Percentiles rank a stretch among this genome's conserved stretches.
Evolutionary conservation across 176 grass and related monocot species (phyloP).

Genomic region (Oryza punctata): DNA sequence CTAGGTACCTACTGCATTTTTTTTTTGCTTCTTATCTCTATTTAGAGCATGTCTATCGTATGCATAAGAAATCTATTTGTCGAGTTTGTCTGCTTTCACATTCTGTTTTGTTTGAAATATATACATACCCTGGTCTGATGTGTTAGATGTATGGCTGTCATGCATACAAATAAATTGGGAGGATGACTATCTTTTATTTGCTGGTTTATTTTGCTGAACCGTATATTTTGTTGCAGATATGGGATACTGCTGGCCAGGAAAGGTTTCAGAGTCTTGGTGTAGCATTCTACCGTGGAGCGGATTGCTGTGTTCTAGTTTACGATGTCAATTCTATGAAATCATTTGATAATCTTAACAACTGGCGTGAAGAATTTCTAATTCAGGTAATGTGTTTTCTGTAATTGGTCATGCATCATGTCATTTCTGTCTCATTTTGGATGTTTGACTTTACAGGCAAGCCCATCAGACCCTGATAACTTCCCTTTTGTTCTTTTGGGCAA

Average conservation of each 20-base stretch:
- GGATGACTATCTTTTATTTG: background rate
- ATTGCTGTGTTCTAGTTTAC: slow-evolving; percentile 87
- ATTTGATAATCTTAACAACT: slow-evolving; percentile 86
- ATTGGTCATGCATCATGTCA: background rate
- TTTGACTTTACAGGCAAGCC: slow-evolving; percentile 62
- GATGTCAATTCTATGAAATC: slow-evolving; percentile 89
- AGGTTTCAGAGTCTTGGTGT: slow-evolving; percentile 91
- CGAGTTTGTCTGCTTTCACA: background rate
- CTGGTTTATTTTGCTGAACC: slow-evolving; percentile 12
- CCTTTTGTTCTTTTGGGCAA: slow-evolving; percentile 88
- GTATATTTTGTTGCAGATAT: slow-evolving; percentile 58
- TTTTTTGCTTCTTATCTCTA: background rate
- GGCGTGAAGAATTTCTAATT: slow-evolving; percentile 89
- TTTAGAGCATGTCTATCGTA: background rate
- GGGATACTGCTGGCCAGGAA: slow-evolving; percentile 92
- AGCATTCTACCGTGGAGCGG: slow-evolving; percentile 89
- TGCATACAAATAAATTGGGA: background rate
- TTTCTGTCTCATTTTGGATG: slow-evolving; percentile 18
- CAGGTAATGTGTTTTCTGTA: slow-evolving; percentile 50
- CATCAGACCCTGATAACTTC: slow-evolving; percentile 85
- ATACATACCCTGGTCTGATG: background rate
- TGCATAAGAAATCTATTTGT: background rate
- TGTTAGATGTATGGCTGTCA: background rate
- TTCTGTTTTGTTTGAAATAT: background rate
- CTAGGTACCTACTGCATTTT: background rate